Conservation (phyloP, 805 yeast species). For the Wickerhamiella kazuoi region DNA sequence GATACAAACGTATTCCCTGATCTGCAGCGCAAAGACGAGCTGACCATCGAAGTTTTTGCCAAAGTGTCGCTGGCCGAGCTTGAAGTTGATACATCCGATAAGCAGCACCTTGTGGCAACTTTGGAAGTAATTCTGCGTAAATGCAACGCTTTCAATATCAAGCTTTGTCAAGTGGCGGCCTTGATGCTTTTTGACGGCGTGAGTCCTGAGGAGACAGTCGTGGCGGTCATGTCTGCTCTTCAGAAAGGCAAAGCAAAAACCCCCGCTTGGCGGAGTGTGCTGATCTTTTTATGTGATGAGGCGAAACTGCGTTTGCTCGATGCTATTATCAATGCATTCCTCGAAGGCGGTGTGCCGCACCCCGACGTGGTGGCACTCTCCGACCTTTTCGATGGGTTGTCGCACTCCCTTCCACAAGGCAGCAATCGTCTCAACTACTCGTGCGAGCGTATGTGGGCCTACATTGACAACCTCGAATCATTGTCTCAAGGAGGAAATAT, state of each 20-base stretch:
- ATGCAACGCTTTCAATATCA: slow-evolving; percentile 4
- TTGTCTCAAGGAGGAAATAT: not conserved
- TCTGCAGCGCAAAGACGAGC: not conserved
- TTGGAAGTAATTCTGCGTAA: not conserved
- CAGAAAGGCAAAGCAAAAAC: not conserved
- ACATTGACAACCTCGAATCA: not conserved
- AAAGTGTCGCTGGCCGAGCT: not conserved
- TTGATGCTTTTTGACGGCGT: not conserved
- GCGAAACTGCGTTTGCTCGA: not conserved
- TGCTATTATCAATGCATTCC: slow-evolving; percentile 2
- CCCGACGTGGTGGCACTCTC: slow-evolving; percentile 1
- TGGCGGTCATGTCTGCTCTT: not conserved
- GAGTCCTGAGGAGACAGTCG: not conserved
- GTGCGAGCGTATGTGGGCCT: not conserved
- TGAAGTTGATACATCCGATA: not conserved
- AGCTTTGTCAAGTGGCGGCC: slow-evolving; percentile 1
- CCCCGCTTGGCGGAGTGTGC: slow-evolving; percentile 1
- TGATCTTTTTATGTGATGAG: not conserved
- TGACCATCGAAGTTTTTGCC: not conserved
- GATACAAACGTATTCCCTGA: not conserved
- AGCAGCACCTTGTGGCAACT: not conserved
- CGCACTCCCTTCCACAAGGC: not conserved
- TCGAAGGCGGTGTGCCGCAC: slow-evolving; percentile 4
- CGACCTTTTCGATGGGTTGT: not conserved
- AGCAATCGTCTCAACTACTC: not conserved